Base-by-base conservation (phyloP, 768 basidiomycete species). In the Phaffia tasmanica region DNA sequence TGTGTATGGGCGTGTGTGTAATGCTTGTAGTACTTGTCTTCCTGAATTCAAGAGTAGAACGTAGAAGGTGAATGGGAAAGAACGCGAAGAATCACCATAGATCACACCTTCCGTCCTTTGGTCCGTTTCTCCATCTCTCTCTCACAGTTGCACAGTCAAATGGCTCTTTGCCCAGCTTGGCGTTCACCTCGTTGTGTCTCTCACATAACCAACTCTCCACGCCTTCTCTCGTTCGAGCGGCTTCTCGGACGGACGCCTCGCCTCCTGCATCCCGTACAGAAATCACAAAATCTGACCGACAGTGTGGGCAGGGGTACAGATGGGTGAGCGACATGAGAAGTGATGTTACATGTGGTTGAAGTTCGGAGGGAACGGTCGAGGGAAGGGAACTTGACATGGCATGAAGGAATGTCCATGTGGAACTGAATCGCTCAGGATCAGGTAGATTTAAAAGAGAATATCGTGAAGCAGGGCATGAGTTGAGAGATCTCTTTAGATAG, bases 391-490 rank as follows among this genome's bases (percentile, higher is more conserved):
- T 62, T 21, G 27, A 54, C 27, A 55, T 35, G 14, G 65, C 25
- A 59, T 67, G 65, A 16, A 67, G 65, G 47, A 67, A 35, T 21
- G 58, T 67, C 65, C 65, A 67, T 47, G 65, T 67, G 0, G 65
- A 53, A 15, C 65, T 67, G 58, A 2, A 21, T 27, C 16, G 46
- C 1, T 48, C 18, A 8, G 29, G 7, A 25, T 7, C 23, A 57
- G 7, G 25, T 11, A 57, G 48, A 46, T 35, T 30, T 11, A 42
- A 47, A 30, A 62, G 23, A 14, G 29, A 27, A 25, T n/a, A 47
- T 53, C 32, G 61, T 11, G 29, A 23, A 23, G 61, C 7, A 27
- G 47, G 16, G 23, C 32, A 35, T 21, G 62, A 21, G 27, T 29
- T 7, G 16, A 57, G 11, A 25, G 25, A 57, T 6, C n/a, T 27